Evolutionary conservation across 352 stramenopile species (phyloP).

Genomic region (Phytophthora foliorum): DNA sequence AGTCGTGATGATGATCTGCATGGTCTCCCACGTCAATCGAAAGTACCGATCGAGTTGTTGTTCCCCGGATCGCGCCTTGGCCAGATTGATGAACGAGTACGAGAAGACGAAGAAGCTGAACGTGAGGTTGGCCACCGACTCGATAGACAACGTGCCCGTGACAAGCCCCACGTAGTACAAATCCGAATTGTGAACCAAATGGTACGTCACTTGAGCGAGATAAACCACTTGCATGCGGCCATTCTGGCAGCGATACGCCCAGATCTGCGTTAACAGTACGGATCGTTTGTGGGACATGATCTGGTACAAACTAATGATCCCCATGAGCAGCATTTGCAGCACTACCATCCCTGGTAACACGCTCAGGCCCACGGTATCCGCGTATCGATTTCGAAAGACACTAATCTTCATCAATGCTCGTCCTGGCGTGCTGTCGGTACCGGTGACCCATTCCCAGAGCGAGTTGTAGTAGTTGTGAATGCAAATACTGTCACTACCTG

Average conservation of each 20-base stretch:
- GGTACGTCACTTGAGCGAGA: constrained; percentile 27
- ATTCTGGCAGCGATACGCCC: constrained; percentile 12
- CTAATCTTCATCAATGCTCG: constrained; percentile 19
- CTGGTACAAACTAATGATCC: constrained; percentile 33
- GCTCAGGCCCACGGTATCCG: constrained; percentile 20
- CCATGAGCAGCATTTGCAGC: constrained; percentile 35
- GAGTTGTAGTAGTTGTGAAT: constrained; percentile 44
- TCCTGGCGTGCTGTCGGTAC: neutral
- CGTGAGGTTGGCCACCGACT: constrained; percentile 31
- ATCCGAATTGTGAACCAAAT: constrained; percentile 28
- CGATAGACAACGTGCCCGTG: constrained; percentile 31
- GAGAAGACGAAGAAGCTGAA: constrained; percentile 39
- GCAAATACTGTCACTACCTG: constrained; percentile 29
- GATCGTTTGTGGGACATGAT: no score
- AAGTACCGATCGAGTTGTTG: constrained; percentile 47
- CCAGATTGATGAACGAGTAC: constrained; percentile 37
- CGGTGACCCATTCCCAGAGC: constrained; percentile 37
- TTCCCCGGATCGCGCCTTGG: constrained; percentile 34
- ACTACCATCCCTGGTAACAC: constrained; percentile 23
- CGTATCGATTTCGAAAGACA: constrained; percentile 24
- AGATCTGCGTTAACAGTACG: no score
- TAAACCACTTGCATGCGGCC: constrained; percentile 36
- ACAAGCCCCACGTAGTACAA: constrained; percentile 34
- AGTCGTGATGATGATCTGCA: constrained; percentile 26
- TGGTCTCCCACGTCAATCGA: constrained; percentile 40